Conservation (phyloP, 73 alveolate genomes). For the Stentor roeselii region DNA sequence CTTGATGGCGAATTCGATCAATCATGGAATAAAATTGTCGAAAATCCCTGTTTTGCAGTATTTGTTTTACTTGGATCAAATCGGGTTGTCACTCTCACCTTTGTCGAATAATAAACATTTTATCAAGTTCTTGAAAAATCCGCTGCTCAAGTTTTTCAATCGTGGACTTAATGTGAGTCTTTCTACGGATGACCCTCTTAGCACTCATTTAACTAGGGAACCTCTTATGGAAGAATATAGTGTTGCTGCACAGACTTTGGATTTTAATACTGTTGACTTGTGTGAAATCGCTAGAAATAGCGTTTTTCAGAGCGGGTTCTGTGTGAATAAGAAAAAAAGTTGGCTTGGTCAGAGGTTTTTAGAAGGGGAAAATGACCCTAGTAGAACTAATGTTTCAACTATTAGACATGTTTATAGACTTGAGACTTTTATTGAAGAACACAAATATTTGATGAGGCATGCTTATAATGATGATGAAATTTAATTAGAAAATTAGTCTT, state of each 20-base stretch:
- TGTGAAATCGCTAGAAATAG: conserved; percentile 34
- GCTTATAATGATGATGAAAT: background rate
- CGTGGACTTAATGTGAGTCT: conserved; percentile 67
- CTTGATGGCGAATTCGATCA: conserved; percentile 40
- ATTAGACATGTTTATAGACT: conserved; percentile 14
- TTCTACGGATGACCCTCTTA: conserved; percentile 79
- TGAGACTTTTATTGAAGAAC: conserved; percentile 28
- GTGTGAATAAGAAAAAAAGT: conserved; percentile 20
- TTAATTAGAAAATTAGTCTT: no score
- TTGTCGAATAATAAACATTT: conserved; percentile 66
- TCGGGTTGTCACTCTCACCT: conserved; percentile 75
- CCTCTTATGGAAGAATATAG: conserved; percentile 64
- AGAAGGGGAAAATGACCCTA: conserved; percentile 2
- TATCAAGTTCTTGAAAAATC: conserved; percentile 40
- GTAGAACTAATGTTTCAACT: conserved; percentile 1
- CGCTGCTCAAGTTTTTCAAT: conserved; percentile 44
- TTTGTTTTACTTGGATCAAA: conserved; percentile 60
- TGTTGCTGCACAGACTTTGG: conserved; percentile 39
- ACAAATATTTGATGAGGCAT: conserved; percentile 2
- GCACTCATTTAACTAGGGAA: conserved; percentile 69
- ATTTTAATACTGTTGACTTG: conserved; percentile 11
- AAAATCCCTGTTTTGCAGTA: conserved; percentile 47
- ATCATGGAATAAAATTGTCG: conserved; percentile 28
- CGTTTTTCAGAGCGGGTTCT: conserved; percentile 29
- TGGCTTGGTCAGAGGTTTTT: conserved; percentile 27